Evolutionary conservation across 1,284 basidiomycete genomes (phyloP).

Genomic region (Marasmius fiardii): DNA sequence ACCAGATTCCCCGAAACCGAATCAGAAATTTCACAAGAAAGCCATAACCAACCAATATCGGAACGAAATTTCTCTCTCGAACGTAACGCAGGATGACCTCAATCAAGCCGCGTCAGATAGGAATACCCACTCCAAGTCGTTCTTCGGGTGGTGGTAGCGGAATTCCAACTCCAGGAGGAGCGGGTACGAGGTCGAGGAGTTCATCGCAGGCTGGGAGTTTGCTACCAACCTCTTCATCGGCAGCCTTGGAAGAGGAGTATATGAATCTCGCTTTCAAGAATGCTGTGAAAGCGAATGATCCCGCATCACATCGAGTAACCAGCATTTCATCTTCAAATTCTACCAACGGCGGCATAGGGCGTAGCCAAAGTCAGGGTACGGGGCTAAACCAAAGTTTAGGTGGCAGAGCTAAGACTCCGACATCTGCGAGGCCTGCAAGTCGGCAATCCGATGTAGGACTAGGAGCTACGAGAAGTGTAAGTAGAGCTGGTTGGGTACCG

Average conservation of each 20-base stretch:
- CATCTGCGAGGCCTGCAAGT: slow-evolving; percentile 47
- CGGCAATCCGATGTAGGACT: slow-evolving; percentile 59
- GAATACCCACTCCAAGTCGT: slow-evolving; percentile 59
- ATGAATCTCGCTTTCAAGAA: slow-evolving; percentile 68
- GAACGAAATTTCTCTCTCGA: not conserved
- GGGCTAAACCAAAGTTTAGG: not conserved
- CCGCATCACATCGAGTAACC: slow-evolving; percentile 52
- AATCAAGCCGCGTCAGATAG: slow-evolving; percentile 46
- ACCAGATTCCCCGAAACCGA: not conserved
- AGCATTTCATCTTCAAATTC: slow-evolving; percentile 39
- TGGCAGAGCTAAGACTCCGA: slow-evolving; percentile 53
- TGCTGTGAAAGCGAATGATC: slow-evolving; percentile 76
- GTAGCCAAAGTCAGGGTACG: slow-evolving; percentile 4
- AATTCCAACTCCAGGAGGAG: slow-evolving; percentile 70
- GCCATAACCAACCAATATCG: not conserved
- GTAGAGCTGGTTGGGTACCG: slow-evolving; percentile 29
- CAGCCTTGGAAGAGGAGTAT: slow-evolving; percentile 44
- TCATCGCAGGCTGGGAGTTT: slow-evolving; percentile 22
- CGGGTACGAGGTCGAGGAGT: slow-evolving; percentile 55
- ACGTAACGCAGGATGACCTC: slow-evolving; percentile 36
- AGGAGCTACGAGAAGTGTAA: slow-evolving; percentile 24
- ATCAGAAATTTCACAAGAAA: not conserved
- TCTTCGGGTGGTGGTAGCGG: slow-evolving; percentile 22
- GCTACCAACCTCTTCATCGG: slow-evolving; percentile 27
- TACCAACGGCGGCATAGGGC: slow-evolving; percentile 1